These are phyloP conservation scores for Sarocladium oryzae DNA, from an alignment of 2,329 filamentous ascomycete genomes.

Conservation along the genomic window DNA sequence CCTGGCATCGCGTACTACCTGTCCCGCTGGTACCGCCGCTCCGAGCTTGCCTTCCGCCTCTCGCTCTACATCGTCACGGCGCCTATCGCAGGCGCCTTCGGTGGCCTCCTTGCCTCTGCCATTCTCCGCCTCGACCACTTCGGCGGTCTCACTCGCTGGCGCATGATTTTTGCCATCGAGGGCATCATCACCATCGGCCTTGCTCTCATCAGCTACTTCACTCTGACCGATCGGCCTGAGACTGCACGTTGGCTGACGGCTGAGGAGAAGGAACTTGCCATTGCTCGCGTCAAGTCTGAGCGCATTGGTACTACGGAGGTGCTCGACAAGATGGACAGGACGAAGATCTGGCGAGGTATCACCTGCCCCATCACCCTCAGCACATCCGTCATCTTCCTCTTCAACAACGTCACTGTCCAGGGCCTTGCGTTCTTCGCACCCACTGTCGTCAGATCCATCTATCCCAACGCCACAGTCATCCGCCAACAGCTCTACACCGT, in stretches of 20 bases:
- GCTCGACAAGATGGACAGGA: conserved; percentile 54
- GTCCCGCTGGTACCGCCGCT: conserved; percentile 51
- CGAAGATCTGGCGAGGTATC: conserved; percentile 56
- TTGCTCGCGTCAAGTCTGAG: conserved; percentile 63
- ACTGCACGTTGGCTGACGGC: conserved; percentile 59
- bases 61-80: conserved; percentile 53
- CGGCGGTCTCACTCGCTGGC: conserved; percentile 48
- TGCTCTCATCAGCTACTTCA: conserved; percentile 51
- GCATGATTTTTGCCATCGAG: conserved; percentile 65
- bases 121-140: conserved; percentile 51
- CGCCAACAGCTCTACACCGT: conserved; percentile 65
- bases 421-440: conserved; percentile 64
- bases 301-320: conserved; percentile 55
- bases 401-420: conserved; percentile 66
- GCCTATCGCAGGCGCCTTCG: conserved; percentile 55
- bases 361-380: conserved; percentile 54
- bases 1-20: conserved; percentile 57
- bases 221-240: conserved; percentile 61
- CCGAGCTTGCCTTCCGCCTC: conserved; percentile 57
- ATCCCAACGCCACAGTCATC: conserved; percentile 47
- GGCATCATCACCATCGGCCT: conserved; percentile 32
- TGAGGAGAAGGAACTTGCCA: conserved; percentile 60
- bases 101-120: conserved; percentile 54
- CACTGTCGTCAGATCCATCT: conserved; percentile 63
- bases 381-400: conserved; percentile 52